phyloP scores from a whole-genome alignment of 805 yeast species.

The Dipodascus albidus region DNA sequence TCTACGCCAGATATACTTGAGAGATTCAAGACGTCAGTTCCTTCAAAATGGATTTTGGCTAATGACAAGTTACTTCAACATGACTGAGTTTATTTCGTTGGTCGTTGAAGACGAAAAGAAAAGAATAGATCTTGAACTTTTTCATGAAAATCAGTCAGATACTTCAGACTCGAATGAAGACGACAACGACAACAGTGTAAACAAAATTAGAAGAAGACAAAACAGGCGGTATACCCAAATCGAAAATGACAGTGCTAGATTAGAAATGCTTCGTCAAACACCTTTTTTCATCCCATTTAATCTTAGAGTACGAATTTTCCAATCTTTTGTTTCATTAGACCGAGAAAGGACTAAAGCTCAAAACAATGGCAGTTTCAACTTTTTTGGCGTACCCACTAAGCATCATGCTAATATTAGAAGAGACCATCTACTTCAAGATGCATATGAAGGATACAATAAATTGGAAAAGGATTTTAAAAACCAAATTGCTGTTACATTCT shows the following conservation, averaged over 20 bases:
- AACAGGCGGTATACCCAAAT: not conserved
- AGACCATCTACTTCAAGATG: slow-evolving; percentile 62
- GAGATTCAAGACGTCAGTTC: slow-evolving; percentile 51
- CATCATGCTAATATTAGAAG: slow-evolving; percentile 50
- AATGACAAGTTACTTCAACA: slow-evolving; percentile 24
- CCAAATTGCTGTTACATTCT: slow-evolving; percentile 52
- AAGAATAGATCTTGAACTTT: slow-evolving; percentile 10
- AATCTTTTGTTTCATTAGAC: slow-evolving; percentile 47
- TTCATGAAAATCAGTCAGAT: too few species aligned
- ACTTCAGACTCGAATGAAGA: slow-evolving; percentile 13
- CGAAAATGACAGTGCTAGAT: slow-evolving; percentile 16
- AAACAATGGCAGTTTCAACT: slow-evolving; percentile 2
- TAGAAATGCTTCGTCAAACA: slow-evolving; percentile 44
- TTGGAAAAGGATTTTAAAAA: slow-evolving; percentile 48
- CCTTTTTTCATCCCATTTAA: slow-evolving; percentile 78
- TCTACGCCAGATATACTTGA: slow-evolving; percentile 50
- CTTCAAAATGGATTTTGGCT: slow-evolving; percentile 46
- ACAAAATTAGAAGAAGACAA: not conserved
- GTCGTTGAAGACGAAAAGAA: slow-evolving; percentile 36
- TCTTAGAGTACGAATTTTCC: slow-evolving; percentile 63
- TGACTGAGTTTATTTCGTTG: slow-evolving; percentile 27
- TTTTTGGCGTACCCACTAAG: slow-evolving; percentile 12
- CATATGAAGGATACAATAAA: slow-evolving; percentile 45
- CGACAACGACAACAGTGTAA: slow-evolving; percentile 14
- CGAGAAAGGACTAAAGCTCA: slow-evolving; percentile 1